Conservation (phyloP, 257 asterid genomes). For the Solanum acaule region DNA sequence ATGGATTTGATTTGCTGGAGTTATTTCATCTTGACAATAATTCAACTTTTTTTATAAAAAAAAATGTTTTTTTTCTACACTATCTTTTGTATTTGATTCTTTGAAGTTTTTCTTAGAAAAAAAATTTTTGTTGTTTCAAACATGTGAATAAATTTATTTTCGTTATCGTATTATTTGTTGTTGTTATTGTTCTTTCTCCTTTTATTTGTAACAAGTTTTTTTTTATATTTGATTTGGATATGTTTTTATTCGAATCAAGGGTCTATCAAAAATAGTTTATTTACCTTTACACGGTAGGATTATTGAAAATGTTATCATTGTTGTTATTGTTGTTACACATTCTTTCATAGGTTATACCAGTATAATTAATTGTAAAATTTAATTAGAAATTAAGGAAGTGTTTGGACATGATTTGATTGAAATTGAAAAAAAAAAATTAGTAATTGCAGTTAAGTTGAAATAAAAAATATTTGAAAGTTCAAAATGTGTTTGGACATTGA, state of each 20-base stretch:
- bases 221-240: no score
- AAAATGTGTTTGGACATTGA: no score
- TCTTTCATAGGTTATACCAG: no score
- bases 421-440: background rate
- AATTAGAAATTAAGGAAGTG: background rate
- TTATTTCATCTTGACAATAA: background rate
- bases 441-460: background rate
- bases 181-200: no score
- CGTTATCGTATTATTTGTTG: no score
- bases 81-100: background rate
- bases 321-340: background rate
- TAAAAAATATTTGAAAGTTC: background rate
- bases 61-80: background rate
- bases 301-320: no score
- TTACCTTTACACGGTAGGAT: rapidly evolving
- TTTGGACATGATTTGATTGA: background rate
- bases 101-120: background rate
- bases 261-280: no score
- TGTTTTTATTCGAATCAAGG: background rate
- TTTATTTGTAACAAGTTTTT: no score
- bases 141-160: background rate
- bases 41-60: background rate
- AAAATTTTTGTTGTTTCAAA: no score
- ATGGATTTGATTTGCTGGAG: constrained; percentile 14
- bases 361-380: no score